Conservation (phyloP, 306 rosid species). For the Macrotyloma uniflorum region DNA sequence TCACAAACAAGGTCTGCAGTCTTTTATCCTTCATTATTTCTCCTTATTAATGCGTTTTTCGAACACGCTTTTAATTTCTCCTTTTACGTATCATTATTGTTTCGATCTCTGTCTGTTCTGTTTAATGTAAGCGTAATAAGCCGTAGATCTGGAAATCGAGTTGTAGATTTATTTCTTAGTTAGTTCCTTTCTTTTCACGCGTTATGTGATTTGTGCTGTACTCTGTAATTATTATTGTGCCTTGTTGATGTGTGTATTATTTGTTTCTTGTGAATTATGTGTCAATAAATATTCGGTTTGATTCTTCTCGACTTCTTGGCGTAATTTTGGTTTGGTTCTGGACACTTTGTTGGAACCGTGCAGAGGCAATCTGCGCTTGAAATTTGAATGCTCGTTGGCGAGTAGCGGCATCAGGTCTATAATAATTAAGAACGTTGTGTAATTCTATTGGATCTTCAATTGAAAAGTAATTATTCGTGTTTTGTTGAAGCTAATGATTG, state of each 20-base stretch:
- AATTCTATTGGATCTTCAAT: neutral
- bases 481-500: neutral
- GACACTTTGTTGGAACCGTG: constrained; percentile 1
- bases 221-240: neutral
- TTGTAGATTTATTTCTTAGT: neutral
- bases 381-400: neutral
- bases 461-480: neutral
- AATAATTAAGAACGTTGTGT: neutral
- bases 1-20: constrained; percentile 77
- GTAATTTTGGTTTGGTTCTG: neutral
- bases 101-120: constrained; percentile 27
- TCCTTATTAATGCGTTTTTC: neutral
- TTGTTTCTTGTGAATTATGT: neutral
- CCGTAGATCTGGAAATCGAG: constrained; percentile 5
- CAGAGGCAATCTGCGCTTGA: neutral
- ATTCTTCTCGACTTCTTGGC: neutral
- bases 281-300: neutral
- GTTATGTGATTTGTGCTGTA: neutral
- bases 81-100: neutral
- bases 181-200: neutral
- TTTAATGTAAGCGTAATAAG: neutral
- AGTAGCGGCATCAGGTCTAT: neutral
- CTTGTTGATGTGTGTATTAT: neutral
- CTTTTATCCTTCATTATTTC: neutral
- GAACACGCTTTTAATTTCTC: neutral